Base-by-base conservation (phyloP, 2,329 filamentous ascomycete species). In the Cytospora piceae region DNA sequence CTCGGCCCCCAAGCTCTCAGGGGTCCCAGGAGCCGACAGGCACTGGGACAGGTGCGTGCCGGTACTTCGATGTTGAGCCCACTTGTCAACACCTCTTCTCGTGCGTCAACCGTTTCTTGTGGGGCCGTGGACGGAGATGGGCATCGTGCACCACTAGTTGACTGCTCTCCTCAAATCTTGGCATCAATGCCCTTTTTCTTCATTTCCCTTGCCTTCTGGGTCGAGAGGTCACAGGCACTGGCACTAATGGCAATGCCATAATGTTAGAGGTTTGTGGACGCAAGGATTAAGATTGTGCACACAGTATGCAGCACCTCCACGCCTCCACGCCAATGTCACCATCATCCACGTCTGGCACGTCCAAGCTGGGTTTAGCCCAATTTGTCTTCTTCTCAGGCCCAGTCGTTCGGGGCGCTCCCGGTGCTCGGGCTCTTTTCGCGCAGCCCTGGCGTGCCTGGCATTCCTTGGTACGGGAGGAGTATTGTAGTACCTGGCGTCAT, bases 271-370 rank as follows among this genome's bases (percentile, higher is more conserved):
- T 24, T 22, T n/a, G n/a, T 1, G 12, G 46, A 22, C 4, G 46
- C 46, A 24, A 6, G 46, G 22, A 20, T 12, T 49, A 49, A n/a
- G 24, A 14, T n/a, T 24, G 52, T 22, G 14, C 22, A 32, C 27
- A 27, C 12, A 56, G 31, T 31, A 22, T 56, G 60, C 60, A 56
- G 29, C 37, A 31, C 29, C 20, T 55, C 60, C 60, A 62, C 56
- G 32, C 32, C 32, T 32, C 31, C 55, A 56, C 60, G 54, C 55
- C 54, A 39, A 49, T 62, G 52, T 39, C 53, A 39, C 37, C 37
- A 39, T 49, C 52, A 51, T 22, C 52, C 52, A 49, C 53, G 37
- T 53, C 39, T 27, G 42, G 53, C 53, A 37, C 29, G 17, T 9
- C 60, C 53, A 27, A 57, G 37, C 14, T 17, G 2, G 39, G 60